Evolutionary conservation across 2,329 filamentous ascomycete genomes (phyloP).

Genomic region (Talaromyces sp.): DNA sequence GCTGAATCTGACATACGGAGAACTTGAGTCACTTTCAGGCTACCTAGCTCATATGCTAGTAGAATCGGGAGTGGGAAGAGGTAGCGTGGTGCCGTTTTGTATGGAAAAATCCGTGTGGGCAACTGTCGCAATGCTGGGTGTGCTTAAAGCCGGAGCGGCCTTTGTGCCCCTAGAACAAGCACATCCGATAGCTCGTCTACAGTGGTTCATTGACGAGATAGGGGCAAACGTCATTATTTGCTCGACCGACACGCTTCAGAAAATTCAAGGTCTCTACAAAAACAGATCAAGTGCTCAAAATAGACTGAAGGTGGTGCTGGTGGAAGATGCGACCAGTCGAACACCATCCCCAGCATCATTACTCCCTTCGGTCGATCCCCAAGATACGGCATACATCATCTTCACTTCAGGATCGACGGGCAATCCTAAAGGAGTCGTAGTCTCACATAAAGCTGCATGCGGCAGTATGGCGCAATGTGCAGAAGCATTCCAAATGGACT

Average conservation of each 20-base stretch:
- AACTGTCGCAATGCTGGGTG: constrained; percentile 20
- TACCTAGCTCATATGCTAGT: background rate
- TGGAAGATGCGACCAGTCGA: background rate
- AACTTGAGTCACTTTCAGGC: background rate
- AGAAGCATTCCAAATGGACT: constrained; percentile 42
- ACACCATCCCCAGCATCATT: background rate
- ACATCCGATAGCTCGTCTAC: background rate
- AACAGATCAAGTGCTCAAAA: background rate
- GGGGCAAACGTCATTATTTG: background rate
- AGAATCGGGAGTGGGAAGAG: background rate
- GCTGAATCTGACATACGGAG: background rate
- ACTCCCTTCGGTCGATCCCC: background rate
- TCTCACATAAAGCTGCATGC: constrained; percentile 52
- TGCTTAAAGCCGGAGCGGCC: constrained; percentile 27
- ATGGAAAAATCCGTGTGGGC: constrained; percentile 2
- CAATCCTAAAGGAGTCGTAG: constrained; percentile 52
- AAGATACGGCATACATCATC: constrained; percentile 42
- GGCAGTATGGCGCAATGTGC: constrained; percentile 47
- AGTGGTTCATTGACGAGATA: background rate
- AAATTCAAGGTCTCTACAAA: background rate
- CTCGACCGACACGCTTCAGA: background rate
- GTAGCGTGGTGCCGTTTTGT: background rate
- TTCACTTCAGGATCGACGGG: constrained; percentile 50
- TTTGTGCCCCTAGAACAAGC: constrained; percentile 31
- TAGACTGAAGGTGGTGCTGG: background rate